Base-by-base conservation (phyloP, 768 basidiomycete species). In the Suillus weaverae region DNA sequence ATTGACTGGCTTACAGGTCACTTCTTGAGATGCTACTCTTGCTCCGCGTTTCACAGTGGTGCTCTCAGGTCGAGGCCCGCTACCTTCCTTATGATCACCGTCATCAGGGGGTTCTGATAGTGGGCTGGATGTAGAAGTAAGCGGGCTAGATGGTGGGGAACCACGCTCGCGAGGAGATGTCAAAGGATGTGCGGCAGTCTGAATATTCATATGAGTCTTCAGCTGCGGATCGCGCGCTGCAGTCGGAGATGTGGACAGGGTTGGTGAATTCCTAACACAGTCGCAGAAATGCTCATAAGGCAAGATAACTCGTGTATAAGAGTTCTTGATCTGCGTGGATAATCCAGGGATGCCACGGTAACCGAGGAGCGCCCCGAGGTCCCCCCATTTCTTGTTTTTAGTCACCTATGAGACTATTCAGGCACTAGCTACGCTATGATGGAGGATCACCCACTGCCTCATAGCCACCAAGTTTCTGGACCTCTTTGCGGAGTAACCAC, bases 211-310 rank as follows among this genome's bases (percentile, higher is more conserved):
- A 70, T 86, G 85, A 39, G 84, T 88, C 77, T 84, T 89, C 62
- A 85, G 76, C 53, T 84, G 85, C 67, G 84, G 74, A 63, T 81
- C 77, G 10, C 83, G 81, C 63, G 80, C 80, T 64, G 81, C 77
- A 57, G 68, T 61, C 16, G 74, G 73, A 53, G 73, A 71, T 44
- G 77, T 74, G 18, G 83, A 81, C 61, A 83, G 67, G 14, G 76
- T 72, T 26, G 89, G 86, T 36, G 88, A 88, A 70, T 86, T 89
- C 65, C 87, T 85, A 53, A 89, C 91, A 57, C 88, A 85, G 56
- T 89, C 86, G 64, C 88, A 89, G 75, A 94, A 98, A 71, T 92
- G 87, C 72, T 99, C 97, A 71, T 94, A 99, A n/a, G 97, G 97
- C 51, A 95, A 85, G 70, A 99, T 92, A 73, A 99, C 92, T 62